These are phyloP conservation scores for Cladosporium sp. DNA, from an alignment of 2,329 filamentous ascomycete species.

Conservation along the genomic window DNA sequence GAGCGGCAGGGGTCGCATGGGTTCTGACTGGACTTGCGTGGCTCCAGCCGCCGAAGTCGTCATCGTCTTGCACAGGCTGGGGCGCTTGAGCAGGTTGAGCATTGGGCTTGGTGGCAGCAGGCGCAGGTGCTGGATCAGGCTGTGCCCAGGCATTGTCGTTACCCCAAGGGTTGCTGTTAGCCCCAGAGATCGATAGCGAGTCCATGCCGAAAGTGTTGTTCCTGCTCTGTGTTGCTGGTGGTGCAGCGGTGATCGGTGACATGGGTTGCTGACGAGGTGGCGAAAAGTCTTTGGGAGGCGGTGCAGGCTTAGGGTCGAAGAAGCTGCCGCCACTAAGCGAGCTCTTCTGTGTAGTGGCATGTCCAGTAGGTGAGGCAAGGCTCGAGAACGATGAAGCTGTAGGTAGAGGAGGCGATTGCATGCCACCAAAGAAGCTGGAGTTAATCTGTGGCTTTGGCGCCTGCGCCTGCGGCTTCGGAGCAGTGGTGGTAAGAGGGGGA, in stretches of 20 bases:
- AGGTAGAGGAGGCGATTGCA: conserved; percentile 36
- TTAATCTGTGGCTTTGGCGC: conserved; percentile 2
- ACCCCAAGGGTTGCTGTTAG: conserved; percentile 74
- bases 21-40: conserved; percentile 53
- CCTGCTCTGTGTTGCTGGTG: conserved; percentile 36
- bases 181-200: conserved; percentile 34
- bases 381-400: conserved; percentile 54
- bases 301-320: conserved; percentile 64
- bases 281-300: conserved; percentile 53
- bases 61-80: conserved; percentile 68
- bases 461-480: conserved; percentile 53
- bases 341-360: conserved; percentile 41
- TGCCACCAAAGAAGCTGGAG: conserved; percentile 36
- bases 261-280: conserved; percentile 43
- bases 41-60: conserved; percentile 95
- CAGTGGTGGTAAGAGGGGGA: conserved; percentile 37
- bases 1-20: conserved; percentile 34
- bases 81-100: conserved; percentile 36
- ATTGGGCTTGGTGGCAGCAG: conserved; percentile 30
- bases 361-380: conserved; percentile 52
- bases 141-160: conserved; percentile 73
- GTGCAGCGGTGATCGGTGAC: conserved; percentile 34
- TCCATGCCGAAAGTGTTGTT: conserved; percentile 25
- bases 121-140: conserved; percentile 44
- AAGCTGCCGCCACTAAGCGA: conserved; percentile 70